Base-by-base conservation (phyloP, 2,329 filamentous ascomycete species). In the Penicillium sp. region DNA sequence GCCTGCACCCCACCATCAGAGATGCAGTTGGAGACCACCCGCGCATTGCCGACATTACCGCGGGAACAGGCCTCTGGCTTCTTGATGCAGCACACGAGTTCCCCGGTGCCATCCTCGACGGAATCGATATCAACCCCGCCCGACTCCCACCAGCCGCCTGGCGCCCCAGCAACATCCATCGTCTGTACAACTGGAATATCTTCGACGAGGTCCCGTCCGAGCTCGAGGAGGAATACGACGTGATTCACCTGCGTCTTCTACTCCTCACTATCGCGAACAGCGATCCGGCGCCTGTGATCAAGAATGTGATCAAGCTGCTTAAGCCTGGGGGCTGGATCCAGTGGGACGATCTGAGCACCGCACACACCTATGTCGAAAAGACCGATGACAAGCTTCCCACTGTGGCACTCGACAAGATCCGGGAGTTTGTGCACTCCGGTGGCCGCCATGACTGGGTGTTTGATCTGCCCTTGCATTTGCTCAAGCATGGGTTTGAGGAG, bases 311-410 rank as follows among this genome's bases (percentile, higher is more conserved):
- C 7, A 51, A 55, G n/a, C 54, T 70, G 50, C 56, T 71, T 42
- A 65, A 66, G 33, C 67, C 65, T 0, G 67, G 67, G 9, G 68
- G 68, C 1, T 67, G 63, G 48, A 56, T 70, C 9, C 67, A 70
- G 53, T 70, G 68, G 68, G 67, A 70, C 41, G 67, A 68, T 20
- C 53, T 69, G 31, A 55, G 69, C 40, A 61, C 51, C 26, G 54
- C 55, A 67, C 43, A 60, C 44, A 65, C 54, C 37, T 42, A 55
- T 26, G 42, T 64, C 20, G 53, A 57, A 49, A 62, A 57, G 45
- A 37, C 43, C 5, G 49, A 63, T 27, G 20, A 37, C 3, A 54
- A 46, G 42, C 29, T 53, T 5, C 25, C 41, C 2, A 55, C 60
- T 1, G 49, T 54, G 25, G 58, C 59, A 12, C 46, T 66, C 5